phyloP scores from a whole-genome alignment of 2,329 filamentous ascomycete species.

The Herpotrichia juniperi region DNA sequence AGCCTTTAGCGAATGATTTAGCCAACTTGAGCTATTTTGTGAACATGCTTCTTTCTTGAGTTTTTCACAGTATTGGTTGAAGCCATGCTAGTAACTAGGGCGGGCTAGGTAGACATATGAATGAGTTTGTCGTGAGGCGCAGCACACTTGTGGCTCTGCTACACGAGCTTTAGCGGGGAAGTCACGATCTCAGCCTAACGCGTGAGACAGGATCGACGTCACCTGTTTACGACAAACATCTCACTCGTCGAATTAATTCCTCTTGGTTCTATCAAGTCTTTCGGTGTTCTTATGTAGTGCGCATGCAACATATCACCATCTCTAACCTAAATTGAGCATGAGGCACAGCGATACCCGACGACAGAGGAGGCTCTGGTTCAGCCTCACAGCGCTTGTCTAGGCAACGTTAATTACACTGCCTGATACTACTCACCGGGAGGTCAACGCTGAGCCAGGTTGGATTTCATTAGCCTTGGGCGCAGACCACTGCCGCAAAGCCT shows the following conservation, averaged over 20 bases:
- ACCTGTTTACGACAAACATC: background rate
- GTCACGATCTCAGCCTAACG: background rate
- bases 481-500: slow-evolving; percentile 1
- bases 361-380: slow-evolving; percentile 8
- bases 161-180: background rate
- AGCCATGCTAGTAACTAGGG: too few relatives aligned
- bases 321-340: slow-evolving; percentile 7
- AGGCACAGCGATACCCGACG: background rate
- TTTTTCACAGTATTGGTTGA: too few relatives aligned
- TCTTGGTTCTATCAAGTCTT: background rate
- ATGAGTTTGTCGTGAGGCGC: too few relatives aligned
- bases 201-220: background rate
- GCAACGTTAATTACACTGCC: background rate
- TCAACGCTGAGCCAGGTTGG: slow-evolving; percentile 5
- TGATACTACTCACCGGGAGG: background rate
- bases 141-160: background rate
- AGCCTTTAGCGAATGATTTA: too few relatives aligned
- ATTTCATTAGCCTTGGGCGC: background rate
- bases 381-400: slow-evolving; percentile 1
- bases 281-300: background rate
- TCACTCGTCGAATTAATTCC: background rate
- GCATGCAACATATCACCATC: background rate
- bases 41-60: too few relatives aligned
- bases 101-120: too few relatives aligned
- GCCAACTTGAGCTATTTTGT: too few relatives aligned